Evolutionary conservation across 495 filamentous ascomycete species (phyloP), one percentile per base, ranked within the genome.

Genomic region (Aspergillus indologenus): DNA sequence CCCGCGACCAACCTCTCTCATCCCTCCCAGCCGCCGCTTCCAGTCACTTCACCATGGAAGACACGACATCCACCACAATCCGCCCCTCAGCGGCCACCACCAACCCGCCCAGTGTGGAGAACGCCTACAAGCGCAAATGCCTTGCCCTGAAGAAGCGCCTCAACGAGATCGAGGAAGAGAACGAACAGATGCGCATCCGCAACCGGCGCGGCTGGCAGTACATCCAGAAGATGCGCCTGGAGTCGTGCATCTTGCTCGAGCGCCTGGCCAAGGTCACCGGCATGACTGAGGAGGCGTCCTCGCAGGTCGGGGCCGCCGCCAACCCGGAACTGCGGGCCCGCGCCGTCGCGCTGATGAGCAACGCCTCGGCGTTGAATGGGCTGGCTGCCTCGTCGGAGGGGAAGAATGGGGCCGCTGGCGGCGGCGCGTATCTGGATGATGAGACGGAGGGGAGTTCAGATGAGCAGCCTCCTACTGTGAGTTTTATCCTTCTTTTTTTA

Each of bases 101-200:
- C 31, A 79, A 79, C 62, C 91, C 94, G 15, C 92, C 94, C 19
- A 96, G 92, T 26, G 91, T 98, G 46, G 95, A 99, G 74, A 86
- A 90, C 66, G 92, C 93, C 55, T 99, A 99, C 76, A 91, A 93
- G 65, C 85, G 87, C 65, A 99, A 99, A 84, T 98, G 95, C 72
- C 92, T 96, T 75, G 87, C 94, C 62, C 85, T 99, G 19, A 95
- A 94, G 74, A 87, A 88, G 62, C 90, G 95, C 44, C 88, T 96
- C 54, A 85, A 81, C 58, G 93, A 98, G 68, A 87, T 98, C 65
- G 91, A 98, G 66, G 87, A 88, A 29, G 86, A 88, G 62, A 96
- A 96, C 66, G 91, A 96, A 56, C 78, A 87, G 19, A 84, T 88
- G 46, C 84, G 90, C 42, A 72, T 89, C 24, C 90, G 91, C 48